phyloP scores from a whole-genome alignment of 1,284 basidiomycete species.

The Trametes polyzona region DNA sequence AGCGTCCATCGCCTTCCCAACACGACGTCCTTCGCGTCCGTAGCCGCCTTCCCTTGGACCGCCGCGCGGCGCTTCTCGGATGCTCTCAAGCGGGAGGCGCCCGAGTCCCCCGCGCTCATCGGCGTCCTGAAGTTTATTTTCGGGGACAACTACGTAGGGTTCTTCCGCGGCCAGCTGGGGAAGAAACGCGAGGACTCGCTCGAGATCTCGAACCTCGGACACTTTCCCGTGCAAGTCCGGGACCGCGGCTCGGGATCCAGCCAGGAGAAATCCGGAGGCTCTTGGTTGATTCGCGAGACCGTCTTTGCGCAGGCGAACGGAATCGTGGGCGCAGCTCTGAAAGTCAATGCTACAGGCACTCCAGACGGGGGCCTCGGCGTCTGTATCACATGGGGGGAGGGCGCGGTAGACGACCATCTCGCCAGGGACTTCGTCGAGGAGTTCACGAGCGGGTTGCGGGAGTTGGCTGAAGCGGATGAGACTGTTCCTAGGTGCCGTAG shows the following conservation, averaged over 20 bases:
- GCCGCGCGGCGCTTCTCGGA: slow-evolving; percentile 21
- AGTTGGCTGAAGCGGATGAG: neutral
- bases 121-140: slow-evolving; percentile 40
- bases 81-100: slow-evolving; percentile 13
- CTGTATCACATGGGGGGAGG: slow-evolving; percentile 39
- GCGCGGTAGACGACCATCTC: slow-evolving; percentile 34
- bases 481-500: too few species aligned
- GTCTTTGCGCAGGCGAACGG: slow-evolving; percentile 39
- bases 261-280: too few species aligned
- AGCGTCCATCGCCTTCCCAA: slow-evolving; percentile 27
- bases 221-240: neutral
- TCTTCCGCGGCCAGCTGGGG: slow-evolving; percentile 34
- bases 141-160: slow-evolving; percentile 34
- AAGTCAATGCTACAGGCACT: slow-evolving; percentile 32
- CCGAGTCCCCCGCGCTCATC: slow-evolving; percentile 29
- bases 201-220: slow-evolving; percentile 42
- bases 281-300: slow-evolving; percentile 32
- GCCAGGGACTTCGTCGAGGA: slow-evolving; percentile 36
- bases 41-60: slow-evolving; percentile 30
- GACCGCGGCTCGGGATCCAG: neutral
- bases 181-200: slow-evolving; percentile 36
- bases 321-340: slow-evolving; percentile 39
- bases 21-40: neutral
- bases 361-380: slow-evolving; percentile 41
- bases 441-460: slow-evolving; percentile 20